A percentile compares a stretch with the other conserved stretches of the same genome.
phyloP scores from a whole-genome alignment of 192 early-diverging fungal genomes.

The Coemansia sp. region DNA sequence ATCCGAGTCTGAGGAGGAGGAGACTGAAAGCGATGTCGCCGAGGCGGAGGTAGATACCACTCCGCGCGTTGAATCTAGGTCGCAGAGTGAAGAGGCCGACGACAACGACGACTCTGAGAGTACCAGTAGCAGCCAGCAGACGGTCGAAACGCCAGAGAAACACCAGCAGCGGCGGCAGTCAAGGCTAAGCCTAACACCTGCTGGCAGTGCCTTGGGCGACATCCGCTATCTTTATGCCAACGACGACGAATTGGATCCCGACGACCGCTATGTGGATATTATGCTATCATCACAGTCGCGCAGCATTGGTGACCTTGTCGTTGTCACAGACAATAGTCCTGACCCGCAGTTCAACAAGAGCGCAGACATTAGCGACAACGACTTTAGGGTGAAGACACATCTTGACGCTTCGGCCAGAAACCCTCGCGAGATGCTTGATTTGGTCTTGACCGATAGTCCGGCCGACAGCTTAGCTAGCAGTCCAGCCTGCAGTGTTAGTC shows the following conservation, averaged over 20 bases:
- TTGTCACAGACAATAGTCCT: conserved; percentile 19
- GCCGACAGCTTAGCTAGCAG: neutral
- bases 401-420: conserved; percentile 24
- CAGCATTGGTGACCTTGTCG: conserved; percentile 25
- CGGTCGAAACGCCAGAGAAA: neutral
- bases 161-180: neutral
- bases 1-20: neutral
- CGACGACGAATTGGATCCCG: conserved; percentile 23
- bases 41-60: neutral
- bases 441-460: neutral
- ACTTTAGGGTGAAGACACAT: conserved; percentile 25
- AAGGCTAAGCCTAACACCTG: neutral
- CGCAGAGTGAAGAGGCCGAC: neutral
- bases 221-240: conserved; percentile 9
- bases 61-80: neutral
- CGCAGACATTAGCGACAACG: conserved; percentile 46
- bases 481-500: neutral
- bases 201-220: neutral
- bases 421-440: conserved; percentile 7
- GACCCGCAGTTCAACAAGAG: conserved; percentile 30
- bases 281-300: conserved; percentile 40
- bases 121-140: neutral
- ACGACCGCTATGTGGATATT: conserved; percentile 25
- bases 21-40: neutral
- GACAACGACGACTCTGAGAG: neutral